These are phyloP conservation scores for Nicotiana attenuata DNA, from an alignment of 257 asterid genomes.

Conservation along the genomic window DNA sequence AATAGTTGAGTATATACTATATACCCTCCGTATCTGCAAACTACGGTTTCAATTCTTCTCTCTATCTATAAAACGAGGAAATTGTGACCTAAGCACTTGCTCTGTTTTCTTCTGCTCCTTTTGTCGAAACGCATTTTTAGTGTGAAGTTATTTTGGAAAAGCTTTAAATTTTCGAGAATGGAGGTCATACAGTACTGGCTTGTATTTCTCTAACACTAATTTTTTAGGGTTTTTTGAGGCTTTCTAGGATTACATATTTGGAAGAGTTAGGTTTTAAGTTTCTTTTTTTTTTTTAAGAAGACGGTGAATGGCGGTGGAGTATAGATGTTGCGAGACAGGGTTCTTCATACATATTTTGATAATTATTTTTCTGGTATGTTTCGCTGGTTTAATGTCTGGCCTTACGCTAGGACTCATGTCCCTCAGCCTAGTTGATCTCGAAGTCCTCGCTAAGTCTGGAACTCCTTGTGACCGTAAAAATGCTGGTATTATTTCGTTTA, in stretches of 20 bases:
- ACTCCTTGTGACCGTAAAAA: slow-evolving; percentile 59
- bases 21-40: neutral
- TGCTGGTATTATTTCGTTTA: slow-evolving; percentile 49
- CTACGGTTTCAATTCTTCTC: neutral
- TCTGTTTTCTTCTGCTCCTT: neutral
- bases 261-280: neutral
- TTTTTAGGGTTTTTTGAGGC: neutral
- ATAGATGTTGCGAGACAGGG: slow-evolving; percentile 54
- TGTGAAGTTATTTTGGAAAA: neutral
- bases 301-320: slow-evolving; percentile 79
- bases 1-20: neutral
- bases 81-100: neutral
- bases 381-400: slow-evolving; percentile 97
- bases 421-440: slow-evolving; percentile 94
- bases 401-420: slow-evolving; percentile 98
- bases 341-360: slow-evolving; percentile 65
- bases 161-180: neutral
- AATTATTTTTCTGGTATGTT: slow-evolving; percentile 50
- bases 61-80: neutral
- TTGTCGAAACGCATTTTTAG: neutral
- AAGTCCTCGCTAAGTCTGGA: slow-evolving; percentile 88
- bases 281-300: neutral
- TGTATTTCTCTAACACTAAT: slow-evolving; percentile 10
- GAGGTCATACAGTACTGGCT: neutral
- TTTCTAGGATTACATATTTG: neutral